Evolutionary conservation across 352 stramenopile genomes (phyloP).

Genomic region (Phytophthora macrochlamydospora): DNA sequence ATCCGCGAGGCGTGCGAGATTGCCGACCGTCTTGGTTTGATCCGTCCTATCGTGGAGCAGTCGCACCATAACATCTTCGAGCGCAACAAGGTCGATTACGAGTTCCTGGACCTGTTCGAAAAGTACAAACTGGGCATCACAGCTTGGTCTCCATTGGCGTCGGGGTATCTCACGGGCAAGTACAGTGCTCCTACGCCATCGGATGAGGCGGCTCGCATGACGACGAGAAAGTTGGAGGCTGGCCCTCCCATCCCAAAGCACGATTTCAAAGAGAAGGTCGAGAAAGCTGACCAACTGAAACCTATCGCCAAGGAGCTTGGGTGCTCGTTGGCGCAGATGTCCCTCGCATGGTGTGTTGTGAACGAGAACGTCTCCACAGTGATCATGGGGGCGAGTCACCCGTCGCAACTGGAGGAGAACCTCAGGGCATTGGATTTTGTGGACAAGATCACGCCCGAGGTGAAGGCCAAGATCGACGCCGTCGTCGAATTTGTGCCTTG

Average conservation of each 20-base stretch:
- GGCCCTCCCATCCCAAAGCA: background rate
- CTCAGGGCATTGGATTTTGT: background rate
- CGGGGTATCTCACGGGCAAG: background rate
- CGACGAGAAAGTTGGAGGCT: background rate
- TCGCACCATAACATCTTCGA: background rate
- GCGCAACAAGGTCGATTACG: background rate
- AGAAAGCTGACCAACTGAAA: constrained; percentile 39
- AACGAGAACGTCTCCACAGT: constrained; percentile 55
- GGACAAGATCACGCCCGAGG: background rate
- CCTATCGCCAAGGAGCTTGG: constrained; percentile 46
- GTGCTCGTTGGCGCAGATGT: constrained; percentile 47
- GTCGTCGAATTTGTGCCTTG: background rate
- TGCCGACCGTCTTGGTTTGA: background rate
- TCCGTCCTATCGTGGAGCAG: background rate
- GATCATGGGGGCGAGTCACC: constrained; percentile 45
- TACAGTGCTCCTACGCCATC: background rate
- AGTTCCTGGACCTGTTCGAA: background rate
- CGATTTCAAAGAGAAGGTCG: constrained; percentile 33
- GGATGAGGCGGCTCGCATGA: background rate
- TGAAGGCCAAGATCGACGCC: background rate
- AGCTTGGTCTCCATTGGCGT: background rate
- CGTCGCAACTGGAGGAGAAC: background rate
- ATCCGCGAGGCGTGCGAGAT: background rate
- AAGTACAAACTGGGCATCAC: background rate
- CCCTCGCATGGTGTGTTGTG: constrained; percentile 43